phyloP scores from a whole-genome alignment of 2,329 filamentous ascomycete species.

The Xylaria sp. region DNA sequence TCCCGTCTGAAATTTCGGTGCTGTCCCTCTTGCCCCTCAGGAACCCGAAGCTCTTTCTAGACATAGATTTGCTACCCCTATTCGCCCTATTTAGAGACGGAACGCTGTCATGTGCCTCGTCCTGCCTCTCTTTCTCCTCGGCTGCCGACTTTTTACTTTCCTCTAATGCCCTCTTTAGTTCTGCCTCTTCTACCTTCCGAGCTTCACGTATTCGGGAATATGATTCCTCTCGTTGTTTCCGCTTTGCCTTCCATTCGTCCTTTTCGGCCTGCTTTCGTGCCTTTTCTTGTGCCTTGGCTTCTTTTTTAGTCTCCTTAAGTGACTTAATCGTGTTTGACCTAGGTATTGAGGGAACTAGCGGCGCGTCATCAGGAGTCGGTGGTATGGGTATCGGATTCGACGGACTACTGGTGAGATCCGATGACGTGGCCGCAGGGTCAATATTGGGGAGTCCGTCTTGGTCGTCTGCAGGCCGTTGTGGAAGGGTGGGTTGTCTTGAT shows the following conservation, averaged over 20 bases:
- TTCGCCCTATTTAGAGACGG: constrained; percentile 71
- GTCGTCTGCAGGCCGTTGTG: constrained; percentile 58
- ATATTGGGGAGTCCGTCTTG: constrained; percentile 67
- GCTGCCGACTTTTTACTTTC: constrained; percentile 65
- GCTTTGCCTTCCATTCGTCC: constrained; percentile 57
- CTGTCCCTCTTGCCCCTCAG: constrained; percentile 59
- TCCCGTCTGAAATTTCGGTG: constrained; percentile 48
- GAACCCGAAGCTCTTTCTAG: constrained; percentile 78
- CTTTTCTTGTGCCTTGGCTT: constrained; percentile 55
- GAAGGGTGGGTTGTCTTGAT: constrained; percentile 63
- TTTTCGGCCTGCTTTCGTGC: constrained; percentile 60
- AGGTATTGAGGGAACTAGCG: constrained; percentile 37
- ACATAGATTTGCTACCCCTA: constrained; percentile 80
- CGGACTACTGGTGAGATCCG: constrained; percentile 48
- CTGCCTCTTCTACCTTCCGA: constrained; percentile 62
- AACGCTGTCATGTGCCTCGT: constrained; percentile 60
- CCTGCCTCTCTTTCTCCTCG: constrained; percentile 66
- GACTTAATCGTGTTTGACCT: constrained; percentile 48
- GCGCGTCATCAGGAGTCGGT: constrained; percentile 45
- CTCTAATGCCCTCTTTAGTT: constrained; percentile 68
- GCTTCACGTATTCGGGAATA: constrained; percentile 52
- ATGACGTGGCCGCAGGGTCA: constrained; percentile 74
- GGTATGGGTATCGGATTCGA: constrained; percentile 48
- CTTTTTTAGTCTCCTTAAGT: constrained; percentile 76
- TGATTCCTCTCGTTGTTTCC: constrained; percentile 56